phyloP scores from a whole-genome alignment of 306 rosid species.

The Cucurbita moschata region DNA sequence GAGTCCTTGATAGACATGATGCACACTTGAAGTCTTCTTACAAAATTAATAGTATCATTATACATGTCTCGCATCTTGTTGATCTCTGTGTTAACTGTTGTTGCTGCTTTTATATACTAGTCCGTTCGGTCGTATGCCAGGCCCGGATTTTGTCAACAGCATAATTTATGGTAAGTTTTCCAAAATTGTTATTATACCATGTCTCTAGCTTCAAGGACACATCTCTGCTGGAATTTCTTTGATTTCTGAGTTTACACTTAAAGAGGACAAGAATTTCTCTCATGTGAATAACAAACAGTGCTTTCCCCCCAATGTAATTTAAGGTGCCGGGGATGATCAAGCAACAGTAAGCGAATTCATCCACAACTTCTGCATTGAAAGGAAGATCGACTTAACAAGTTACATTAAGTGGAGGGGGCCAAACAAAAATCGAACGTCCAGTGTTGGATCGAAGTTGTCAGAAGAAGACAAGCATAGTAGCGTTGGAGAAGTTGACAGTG shows the following conservation, averaged over 20 bases:
- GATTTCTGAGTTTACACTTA: background rate
- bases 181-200: background rate
- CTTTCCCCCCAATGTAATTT: background rate
- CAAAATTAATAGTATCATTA: background rate
- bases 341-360: constrained; percentile 56
- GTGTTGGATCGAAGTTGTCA: constrained; percentile 38
- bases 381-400: constrained; percentile 76
- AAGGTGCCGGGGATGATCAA: constrained; percentile 62
- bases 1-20: background rate
- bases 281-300: background rate
- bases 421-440: constrained; percentile 51
- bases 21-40: background rate
- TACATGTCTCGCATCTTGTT: constrained; percentile 7
- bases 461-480: constrained; percentile 52
- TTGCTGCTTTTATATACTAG: constrained; percentile 27
- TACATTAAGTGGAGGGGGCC: constrained; percentile 94
- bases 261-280: constrained; percentile 1
- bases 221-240: constrained; percentile 6
- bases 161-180: constrained; percentile 53
- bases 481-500: constrained; percentile 54
- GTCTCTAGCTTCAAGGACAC: background rate
- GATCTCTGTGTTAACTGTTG: constrained; percentile 16
- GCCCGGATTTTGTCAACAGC: constrained; percentile 69
- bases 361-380: constrained; percentile 52
- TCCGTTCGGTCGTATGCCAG: constrained; percentile 74